These are phyloP conservation scores for Pseudocercospora cruenta DNA, from an alignment of 2,329 filamentous ascomycete species.

Conservation along the genomic window DNA sequence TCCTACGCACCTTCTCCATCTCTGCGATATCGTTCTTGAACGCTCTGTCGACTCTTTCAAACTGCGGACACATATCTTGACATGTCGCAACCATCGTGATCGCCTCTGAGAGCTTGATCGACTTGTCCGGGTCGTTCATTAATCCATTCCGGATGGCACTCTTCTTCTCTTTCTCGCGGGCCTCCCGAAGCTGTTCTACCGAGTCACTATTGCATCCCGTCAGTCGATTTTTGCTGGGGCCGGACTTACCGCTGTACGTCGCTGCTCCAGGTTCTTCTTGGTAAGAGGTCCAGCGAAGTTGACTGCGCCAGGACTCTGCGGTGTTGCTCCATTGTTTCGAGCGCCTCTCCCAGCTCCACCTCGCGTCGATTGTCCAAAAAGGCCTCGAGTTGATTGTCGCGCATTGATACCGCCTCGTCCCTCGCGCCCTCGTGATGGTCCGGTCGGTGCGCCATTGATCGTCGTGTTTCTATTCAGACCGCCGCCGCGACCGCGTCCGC, in stretches of 20 bases:
- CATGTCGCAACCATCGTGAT: conserved; percentile 66
- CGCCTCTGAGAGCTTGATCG: conserved; percentile 61
- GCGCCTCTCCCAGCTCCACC: conserved; percentile 6
- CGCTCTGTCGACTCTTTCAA: conserved; percentile 64
- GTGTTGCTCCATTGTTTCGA: conserved; percentile 5
- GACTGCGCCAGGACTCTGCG: not conserved
- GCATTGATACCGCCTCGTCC: conserved; percentile 15
- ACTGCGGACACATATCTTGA: conserved; percentile 67
- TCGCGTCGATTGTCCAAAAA: conserved; percentile 5
- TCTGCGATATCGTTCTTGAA: conserved; percentile 64
- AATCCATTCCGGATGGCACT: conserved; percentile 57
- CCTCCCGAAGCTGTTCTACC: conserved; percentile 49
- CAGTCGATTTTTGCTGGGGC: conserved; percentile 24
- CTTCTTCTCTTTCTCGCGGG: conserved; percentile 54
- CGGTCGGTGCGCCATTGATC: conserved; percentile 14
- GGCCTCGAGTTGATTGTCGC: conserved; percentile 9
- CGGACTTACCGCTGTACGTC: conserved; percentile 30
- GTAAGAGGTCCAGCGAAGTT: conserved; percentile 11
- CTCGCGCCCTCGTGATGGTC: conserved; percentile 9
- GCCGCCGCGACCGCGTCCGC: conserved; percentile 27
- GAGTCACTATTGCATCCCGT: conserved; percentile 34
- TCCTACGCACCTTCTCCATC: conserved; percentile 58
- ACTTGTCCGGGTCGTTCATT: conserved; percentile 63
- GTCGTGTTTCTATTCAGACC: conserved; percentile 10
- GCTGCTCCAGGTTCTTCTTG: conserved; percentile 25